A percentile compares a stretch with the other conserved stretches of the same genome.
These are phyloP conservation scores for Endoconidiophora polonica DNA, from an alignment of 2,329 filamentous ascomycete species.

Conservation along the genomic window DNA sequence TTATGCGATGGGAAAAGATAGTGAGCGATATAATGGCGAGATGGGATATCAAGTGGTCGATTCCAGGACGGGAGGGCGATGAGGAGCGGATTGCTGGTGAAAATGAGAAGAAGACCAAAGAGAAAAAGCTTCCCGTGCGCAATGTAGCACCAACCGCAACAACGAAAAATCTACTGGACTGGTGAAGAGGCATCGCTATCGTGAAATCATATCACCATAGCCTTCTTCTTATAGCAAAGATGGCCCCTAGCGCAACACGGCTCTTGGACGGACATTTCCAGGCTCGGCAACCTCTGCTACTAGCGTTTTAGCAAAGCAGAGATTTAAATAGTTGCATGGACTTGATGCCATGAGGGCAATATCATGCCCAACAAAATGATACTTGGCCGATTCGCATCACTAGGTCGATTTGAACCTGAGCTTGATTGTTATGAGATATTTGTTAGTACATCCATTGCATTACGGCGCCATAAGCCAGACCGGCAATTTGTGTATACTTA, in stretches of 20 bases:
- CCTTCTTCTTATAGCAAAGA: background rate
- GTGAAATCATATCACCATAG: background rate
- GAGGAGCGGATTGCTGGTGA: slow-evolving; percentile 18
- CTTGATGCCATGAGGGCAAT: background rate
- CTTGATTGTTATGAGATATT: too few relatives aligned
- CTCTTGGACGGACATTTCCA: background rate
- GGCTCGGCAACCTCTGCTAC: too few relatives aligned
- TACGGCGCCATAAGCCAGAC: too few relatives aligned
- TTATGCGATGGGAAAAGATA: slow-evolving; percentile 35
- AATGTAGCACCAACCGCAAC: slow-evolving; percentile 4
- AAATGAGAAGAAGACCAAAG: slow-evolving; percentile 21
- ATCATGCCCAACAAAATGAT: background rate
- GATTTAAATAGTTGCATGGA: background rate
- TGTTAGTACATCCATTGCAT: too few relatives aligned
- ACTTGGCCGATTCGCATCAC: too few relatives aligned
- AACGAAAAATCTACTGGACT: slow-evolving; percentile 15
- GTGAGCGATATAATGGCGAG: slow-evolving; percentile 5
- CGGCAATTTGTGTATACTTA: too few relatives aligned
- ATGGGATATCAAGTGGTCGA: slow-evolving; percentile 10
- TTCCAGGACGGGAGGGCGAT: slow-evolving; percentile 10
- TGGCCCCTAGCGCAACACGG: too few relatives aligned
- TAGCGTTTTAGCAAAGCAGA: too few relatives aligned
- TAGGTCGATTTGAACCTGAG: too few relatives aligned
- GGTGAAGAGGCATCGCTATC: slow-evolving; percentile 13
- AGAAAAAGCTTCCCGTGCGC: slow-evolving; percentile 21